Evolutionary conservation across 2,329 filamentous ascomycete genomes (phyloP).

Genomic region (Cordyceps farinosa): DNA sequence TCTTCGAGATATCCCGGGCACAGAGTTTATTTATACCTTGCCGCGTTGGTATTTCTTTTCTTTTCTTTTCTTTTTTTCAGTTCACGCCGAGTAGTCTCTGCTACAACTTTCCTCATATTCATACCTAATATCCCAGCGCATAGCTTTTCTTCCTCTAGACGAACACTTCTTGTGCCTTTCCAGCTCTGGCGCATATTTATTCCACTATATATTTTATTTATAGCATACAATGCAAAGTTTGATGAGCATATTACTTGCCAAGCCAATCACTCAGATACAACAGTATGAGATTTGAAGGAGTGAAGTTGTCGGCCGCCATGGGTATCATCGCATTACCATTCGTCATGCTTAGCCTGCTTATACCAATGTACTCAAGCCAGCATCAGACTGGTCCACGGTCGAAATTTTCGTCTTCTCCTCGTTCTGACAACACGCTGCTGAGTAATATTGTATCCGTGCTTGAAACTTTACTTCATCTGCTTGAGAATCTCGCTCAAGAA

Average conservation of each 20-base stretch:
- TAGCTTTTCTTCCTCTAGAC: too few species aligned
- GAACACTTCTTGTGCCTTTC: too few species aligned
- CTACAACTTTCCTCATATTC: too few species aligned
- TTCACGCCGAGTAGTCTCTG: too few species aligned
- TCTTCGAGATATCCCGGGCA: too few species aligned
- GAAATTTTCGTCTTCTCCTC: neutral
- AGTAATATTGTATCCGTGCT: too few species aligned
- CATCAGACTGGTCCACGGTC: neutral
- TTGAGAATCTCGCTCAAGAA: slow-evolving; percentile 68
- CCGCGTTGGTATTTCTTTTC: too few species aligned
- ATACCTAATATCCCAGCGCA: too few species aligned
- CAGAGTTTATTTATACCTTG: too few species aligned
- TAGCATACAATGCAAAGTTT: neutral
- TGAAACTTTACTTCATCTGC: slow-evolving; percentile 48
- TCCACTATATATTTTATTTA: neutral
- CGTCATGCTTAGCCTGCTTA: neutral
- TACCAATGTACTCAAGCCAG: neutral
- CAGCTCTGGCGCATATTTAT: neutral
- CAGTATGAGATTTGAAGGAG: neutral
- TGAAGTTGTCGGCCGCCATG: neutral
- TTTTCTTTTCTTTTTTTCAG: too few species aligned
- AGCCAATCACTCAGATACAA: neutral
- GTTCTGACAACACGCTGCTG: neutral
- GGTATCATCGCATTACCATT: slow-evolving; percentile 15
- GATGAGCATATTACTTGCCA: neutral